Percentiles rank a stretch among this genome's conserved stretches.
Evolutionary conservation across 495 filamentous ascomycete genomes (phyloP).

Genomic region (Darksidea phi): DNA sequence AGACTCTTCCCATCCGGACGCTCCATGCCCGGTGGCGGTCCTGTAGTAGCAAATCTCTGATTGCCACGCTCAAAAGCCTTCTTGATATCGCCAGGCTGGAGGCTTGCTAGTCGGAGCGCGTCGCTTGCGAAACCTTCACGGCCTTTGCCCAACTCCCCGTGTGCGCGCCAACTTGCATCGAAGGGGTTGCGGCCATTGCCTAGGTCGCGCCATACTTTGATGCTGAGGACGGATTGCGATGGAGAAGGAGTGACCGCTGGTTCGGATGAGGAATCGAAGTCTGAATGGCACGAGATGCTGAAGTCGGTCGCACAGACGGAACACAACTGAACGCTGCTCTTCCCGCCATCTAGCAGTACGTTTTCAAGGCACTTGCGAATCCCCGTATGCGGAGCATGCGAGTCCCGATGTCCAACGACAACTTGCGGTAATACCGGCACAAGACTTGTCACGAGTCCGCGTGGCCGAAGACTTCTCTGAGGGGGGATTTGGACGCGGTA

Average conservation of each 20-base stretch:
- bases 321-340: conserved; percentile 5
- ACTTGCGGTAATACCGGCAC: conserved; percentile 17
- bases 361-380: background rate
- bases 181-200: conserved; percentile 21
- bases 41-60: no score
- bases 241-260: background rate
- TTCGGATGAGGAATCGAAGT: background rate
- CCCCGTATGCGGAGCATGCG: conserved; percentile 10
- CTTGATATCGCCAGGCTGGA: conserved; percentile 17
- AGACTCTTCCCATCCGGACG: no score
- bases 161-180: conserved; percentile 21
- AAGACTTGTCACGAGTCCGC: background rate
- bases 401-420: conserved; percentile 22
- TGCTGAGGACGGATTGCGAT: background rate
- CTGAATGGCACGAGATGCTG: background rate
- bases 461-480: background rate
- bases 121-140: conserved; percentile 4
- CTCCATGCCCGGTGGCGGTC: no score
- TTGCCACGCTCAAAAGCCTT: conserved; percentile 6
- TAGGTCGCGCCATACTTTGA: conserved; percentile 25
- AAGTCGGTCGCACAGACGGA: conserved; percentile 22
- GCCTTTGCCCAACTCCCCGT: conserved; percentile 19
- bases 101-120: conserved; percentile 1
- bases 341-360: background rate
- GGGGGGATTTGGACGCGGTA: conserved; percentile 8